Evolutionary conservation across 768 basidiomycete genomes (phyloP), one percentile per base, ranked within the genome.

Genomic region (Mycena polygramma): DNA sequence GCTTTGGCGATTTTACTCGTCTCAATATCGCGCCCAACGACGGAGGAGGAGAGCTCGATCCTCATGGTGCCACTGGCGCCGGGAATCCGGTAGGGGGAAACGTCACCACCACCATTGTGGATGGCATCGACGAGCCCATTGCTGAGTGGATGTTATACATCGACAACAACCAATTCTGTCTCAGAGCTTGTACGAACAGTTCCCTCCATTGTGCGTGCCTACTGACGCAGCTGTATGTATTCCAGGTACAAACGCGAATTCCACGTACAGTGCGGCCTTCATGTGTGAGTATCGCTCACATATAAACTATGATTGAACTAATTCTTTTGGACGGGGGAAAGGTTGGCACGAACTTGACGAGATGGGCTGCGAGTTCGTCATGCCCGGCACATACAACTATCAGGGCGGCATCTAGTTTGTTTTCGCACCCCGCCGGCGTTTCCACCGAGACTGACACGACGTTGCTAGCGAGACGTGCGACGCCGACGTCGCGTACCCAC

Each of bases 81-180:
- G 84, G 83, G 14, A 84, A 84, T 58, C 84, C 84, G 10, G 73
- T 84, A 24, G 83, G 84, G 58, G 84, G 84, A 39, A 85, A 85
- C 71, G 83, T 85, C 20, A 84, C 83, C 2, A 81, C 83, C 13
- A 83, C 83, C 62, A 76, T 82, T 30, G 79, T 81, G 26, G 46
- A 68, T 36, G 84, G 84, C 7, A 67, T 73, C n/a, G 80, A 85
- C 57, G 57, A 78, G 64, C 73, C 77, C 41, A 82, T 76, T 63
- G 80, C 79, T 0, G 83, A 84, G 73, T 85, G 84, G 84, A 84
- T 85, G 83, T 73, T 81, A 13, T 83, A 79, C 62, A 80, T 82
- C 45, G 81, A 78, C 61, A 81, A 78, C 61, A 74, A 79, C 49
- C 80, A 80, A 70, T 83, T 84, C 69, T 84, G 83, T 66, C 53